Base-by-base conservation (phyloP, 495 filamentous ascomycete genomes). In the Neurospora pannonica region DNA sequence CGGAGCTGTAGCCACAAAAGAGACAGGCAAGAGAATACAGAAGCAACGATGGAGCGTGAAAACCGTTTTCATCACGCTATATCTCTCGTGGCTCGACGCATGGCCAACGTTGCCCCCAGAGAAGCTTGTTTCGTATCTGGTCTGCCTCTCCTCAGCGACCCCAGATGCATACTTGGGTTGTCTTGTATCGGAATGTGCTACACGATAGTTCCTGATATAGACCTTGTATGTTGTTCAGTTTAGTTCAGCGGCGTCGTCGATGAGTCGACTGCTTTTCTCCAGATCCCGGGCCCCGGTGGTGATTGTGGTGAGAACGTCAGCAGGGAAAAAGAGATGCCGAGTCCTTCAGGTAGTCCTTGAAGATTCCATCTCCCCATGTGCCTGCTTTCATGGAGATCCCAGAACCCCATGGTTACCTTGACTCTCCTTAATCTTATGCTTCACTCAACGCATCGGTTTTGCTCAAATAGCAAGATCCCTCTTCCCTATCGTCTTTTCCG, bases 391-490 rank as follows among this genome's bases (percentile, higher is more conserved):
- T 67, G 36, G 71, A 40, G 37, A 70, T 9, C 13, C 60, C 62
- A 70, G 37, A 42, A 60, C 28, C 37, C 54, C 70, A 73, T 71
- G 71, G 73, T 79, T 74, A 78, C 79, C 71, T 77, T 77, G 77
- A 75, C 72, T 78, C 74, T 76, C 42, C 13, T 73, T 75, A 72
- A 78, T 79, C 70, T 80, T 48, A 54, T 38, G 39, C 67, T 4
- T 36, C 31, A 34, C 54, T 67, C 15, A 34, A n/a, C 7, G 36
- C 34, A 38, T 38, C 24, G 42, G 0, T 71, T 17, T 24, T 37
- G 72, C 76, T 74, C 76, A 78, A 74, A 78, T 78, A 75, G 15
- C 46, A 67, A 67, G 28, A 34, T 34, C 38, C 70, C 37, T 70
- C 72, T 69, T 72, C 71, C 39, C 9, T n/a, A 38, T 67, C 8